These are phyloP conservation scores for Suhomyces taliae DNA, from an alignment of 1,139 yeast genomes.

Conservation along the genomic window DNA sequence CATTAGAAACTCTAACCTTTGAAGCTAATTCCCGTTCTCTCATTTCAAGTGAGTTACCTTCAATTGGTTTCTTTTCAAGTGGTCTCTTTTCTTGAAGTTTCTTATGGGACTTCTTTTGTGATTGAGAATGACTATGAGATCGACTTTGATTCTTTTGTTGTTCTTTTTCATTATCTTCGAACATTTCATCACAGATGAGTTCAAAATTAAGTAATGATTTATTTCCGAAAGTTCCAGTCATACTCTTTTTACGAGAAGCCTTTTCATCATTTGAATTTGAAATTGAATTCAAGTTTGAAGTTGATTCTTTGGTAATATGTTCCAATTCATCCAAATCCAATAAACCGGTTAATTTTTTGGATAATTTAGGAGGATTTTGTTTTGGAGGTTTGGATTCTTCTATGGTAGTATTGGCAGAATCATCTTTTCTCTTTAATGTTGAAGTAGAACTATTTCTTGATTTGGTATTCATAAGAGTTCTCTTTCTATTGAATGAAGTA, in stretches of 20 bases:
- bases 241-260: conserved; percentile 8
- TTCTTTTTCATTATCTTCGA: conserved; percentile 10
- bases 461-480: conserved; percentile 27
- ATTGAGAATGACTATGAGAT: neutral
- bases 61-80: neutral
- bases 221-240: conserved; percentile 13
- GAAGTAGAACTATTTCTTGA: conserved; percentile 24
- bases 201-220: conserved; percentile 34
- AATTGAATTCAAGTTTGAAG: neutral
- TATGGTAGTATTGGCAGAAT: conserved; percentile 1
- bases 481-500: conserved; percentile 41
- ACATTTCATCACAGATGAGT: conserved; percentile 23
- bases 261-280: neutral
- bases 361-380: conserved; percentile 21
- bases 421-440: conserved; percentile 5
- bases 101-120: neutral
- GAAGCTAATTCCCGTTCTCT: conserved; percentile 34
- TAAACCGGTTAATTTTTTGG: conserved; percentile 28
- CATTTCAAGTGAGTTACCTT: conserved; percentile 12
- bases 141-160: neutral
- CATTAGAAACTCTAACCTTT: conserved; percentile 30
- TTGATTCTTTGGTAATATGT: conserved; percentile 6
- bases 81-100: neutral
- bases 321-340: conserved; percentile 16
- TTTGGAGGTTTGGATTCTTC: conserved; percentile 12